phyloP scores from a whole-genome alignment of 208 protist genomes.

The Acanthamoeba triangularis region DNA sequence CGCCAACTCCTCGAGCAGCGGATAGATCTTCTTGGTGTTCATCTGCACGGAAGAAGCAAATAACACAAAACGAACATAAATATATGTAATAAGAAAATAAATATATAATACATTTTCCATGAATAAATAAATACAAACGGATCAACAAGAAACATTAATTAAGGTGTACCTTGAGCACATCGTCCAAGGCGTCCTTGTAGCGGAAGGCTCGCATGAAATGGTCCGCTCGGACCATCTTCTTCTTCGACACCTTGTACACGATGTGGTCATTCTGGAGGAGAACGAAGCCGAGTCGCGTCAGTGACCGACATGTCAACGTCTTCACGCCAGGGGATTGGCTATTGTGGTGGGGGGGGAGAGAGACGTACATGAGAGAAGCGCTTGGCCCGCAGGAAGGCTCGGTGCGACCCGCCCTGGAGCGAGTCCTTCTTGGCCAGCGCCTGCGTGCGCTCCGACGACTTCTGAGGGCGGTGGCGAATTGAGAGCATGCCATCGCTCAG shows the following conservation, averaged over 20 bases:
- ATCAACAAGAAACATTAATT: neutral
- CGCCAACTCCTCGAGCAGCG: slow-evolving; percentile 81
- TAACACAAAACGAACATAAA: neutral
- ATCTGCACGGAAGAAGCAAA: neutral
- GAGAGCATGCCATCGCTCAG: slow-evolving; percentile 81
- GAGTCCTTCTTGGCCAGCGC: neutral
- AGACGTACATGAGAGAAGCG: neutral
- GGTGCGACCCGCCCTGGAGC: slow-evolving; percentile 35
- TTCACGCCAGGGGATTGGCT: neutral
- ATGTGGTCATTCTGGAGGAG: slow-evolving; percentile 40
- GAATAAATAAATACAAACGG: neutral
- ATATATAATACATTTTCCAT: neutral
- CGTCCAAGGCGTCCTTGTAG: slow-evolving; percentile 84
- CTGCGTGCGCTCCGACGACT: slow-evolving; percentile 10
- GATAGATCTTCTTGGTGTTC: slow-evolving; percentile 36
- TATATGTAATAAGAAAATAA: neutral
- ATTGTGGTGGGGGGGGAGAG: neutral
- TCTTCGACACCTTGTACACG: neutral
- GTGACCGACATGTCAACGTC: neutral
- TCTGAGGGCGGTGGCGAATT: slow-evolving; percentile 74
- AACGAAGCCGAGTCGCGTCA: neutral
- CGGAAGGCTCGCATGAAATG: slow-evolving; percentile 80
- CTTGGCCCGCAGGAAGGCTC: slow-evolving; percentile 77
- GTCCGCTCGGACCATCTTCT: slow-evolving; percentile 52
- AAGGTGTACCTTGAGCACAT: slow-evolving; percentile 62